Percentiles rank a stretch among this genome's conserved stretches.
These are phyloP conservation scores for Phaffia tasmanica DNA, from an alignment of 768 basidiomycete species.

Conservation along the genomic window DNA sequence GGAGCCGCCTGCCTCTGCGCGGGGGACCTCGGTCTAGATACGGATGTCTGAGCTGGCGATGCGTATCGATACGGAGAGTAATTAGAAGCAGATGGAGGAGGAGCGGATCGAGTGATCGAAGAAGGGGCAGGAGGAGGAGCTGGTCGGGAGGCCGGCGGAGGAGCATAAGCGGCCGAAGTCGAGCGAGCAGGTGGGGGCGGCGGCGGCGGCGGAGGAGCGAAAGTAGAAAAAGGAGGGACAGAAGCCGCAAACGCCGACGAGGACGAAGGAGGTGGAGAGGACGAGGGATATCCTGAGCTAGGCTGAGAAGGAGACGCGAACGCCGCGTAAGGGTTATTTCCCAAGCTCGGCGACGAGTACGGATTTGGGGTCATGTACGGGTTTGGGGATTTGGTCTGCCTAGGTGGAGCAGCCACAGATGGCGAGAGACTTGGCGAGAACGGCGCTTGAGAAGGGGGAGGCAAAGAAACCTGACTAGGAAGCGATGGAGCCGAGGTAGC, in stretches of 20 bases:
- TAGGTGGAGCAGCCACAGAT: background rate
- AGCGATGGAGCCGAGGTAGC: too few species aligned
- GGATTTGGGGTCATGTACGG: conserved; percentile 20
- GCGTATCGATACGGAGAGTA: too few species aligned
- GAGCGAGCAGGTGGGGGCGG: background rate
- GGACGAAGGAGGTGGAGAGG: background rate
- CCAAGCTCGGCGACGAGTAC: background rate
- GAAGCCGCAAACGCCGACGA: background rate
- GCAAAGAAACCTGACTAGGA: too few species aligned
- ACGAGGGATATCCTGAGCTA: background rate
- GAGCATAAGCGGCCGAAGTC: background rate
- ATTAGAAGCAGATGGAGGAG: too few species aligned
- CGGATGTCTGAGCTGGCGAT: too few species aligned
- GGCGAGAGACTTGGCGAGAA: too few species aligned
- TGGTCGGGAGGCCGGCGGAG: background rate
- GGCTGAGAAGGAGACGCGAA: conserved; percentile 3
- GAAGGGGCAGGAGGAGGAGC: conserved; percentile 7
- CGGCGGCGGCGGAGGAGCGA: conserved; percentile 3
- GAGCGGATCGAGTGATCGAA: background rate
- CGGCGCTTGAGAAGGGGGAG: too few species aligned
- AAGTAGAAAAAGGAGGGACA: background rate
- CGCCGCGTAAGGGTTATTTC: conserved; percentile 11
- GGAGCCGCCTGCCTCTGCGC: too few species aligned
- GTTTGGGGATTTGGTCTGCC: conserved; percentile 2
- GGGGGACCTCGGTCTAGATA: too few species aligned